Percentiles rank a stretch among this genome's conserved stretches.
These are phyloP conservation scores for Podaxis sp. DNA, from an alignment of 768 basidiomycete species.

Conservation along the genomic window DNA sequence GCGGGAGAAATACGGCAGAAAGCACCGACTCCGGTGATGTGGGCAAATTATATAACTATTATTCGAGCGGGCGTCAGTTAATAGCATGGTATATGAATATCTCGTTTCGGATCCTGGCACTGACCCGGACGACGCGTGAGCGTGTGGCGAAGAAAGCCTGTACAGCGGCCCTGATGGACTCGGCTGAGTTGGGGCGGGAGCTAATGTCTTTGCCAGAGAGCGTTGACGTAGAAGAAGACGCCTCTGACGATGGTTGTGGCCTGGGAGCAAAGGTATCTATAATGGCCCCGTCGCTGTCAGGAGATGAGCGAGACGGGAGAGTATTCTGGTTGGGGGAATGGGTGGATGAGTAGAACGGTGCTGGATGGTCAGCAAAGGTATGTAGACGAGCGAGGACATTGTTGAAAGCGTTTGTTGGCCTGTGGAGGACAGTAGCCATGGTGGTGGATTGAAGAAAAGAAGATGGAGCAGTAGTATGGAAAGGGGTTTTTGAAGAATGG, in stretches of 20 bases:
- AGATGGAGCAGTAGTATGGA: constrained; percentile 14
- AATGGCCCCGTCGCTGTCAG: constrained; percentile 12
- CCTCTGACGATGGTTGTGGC: constrained; percentile 20
- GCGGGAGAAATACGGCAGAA: constrained; percentile 39
- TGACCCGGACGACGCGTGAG: constrained; percentile 55
- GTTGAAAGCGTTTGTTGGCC: constrained; percentile 16
- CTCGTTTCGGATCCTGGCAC: constrained; percentile 24
- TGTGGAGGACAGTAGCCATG: constrained; percentile 10
- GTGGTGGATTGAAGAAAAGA: constrained; percentile 21
- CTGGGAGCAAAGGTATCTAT: constrained; percentile 31
- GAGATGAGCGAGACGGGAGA: constrained; percentile 12
- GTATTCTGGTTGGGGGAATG: background rate
- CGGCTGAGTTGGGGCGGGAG: constrained; percentile 17
- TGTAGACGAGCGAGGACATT: constrained; percentile 20
- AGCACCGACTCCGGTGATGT: constrained; percentile 35
- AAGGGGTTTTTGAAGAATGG: constrained; percentile 19
- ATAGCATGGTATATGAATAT: constrained; percentile 1
- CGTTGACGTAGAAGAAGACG: constrained; percentile 30
- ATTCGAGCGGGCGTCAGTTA: constrained; percentile 11
- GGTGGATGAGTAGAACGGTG: constrained; percentile 4
- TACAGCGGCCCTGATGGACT: constrained; percentile 20
- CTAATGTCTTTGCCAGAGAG: constrained; percentile 23
- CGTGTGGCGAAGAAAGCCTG: constrained; percentile 48
- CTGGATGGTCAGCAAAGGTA: constrained; percentile 18
- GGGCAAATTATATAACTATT: constrained; percentile 41